These are phyloP conservation scores for Gypsophila paniculata DNA, from an alignment of 179 eudicot species.

Conservation along the genomic window DNA sequence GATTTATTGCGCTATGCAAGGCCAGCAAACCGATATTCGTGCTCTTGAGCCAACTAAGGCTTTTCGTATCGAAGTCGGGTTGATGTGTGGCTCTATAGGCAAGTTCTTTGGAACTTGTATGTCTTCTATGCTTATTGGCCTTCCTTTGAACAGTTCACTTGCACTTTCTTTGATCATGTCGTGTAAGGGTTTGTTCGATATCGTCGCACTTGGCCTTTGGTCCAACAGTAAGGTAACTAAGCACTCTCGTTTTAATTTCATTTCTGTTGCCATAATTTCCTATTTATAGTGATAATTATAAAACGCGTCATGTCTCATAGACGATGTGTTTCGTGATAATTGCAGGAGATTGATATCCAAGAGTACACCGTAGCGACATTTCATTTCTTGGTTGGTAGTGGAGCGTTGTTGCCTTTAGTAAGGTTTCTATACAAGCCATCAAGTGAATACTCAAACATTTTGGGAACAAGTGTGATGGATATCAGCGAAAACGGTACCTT, in stretches of 20 bases:
- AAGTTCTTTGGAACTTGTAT: constrained; percentile 16
- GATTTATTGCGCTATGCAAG: constrained; percentile 24
- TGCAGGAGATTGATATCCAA: constrained; percentile 13
- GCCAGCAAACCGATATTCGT: neutral
- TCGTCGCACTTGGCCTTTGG: constrained; percentile 15
- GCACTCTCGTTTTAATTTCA: neutral
- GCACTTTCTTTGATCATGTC: constrained; percentile 22
- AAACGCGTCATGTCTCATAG: too few relatives aligned
- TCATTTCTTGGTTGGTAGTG: constrained; percentile 14
- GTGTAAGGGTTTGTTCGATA: constrained; percentile 26
- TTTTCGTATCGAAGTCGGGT: neutral
- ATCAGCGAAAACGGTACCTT: constrained; percentile 10
- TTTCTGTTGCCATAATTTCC: too few relatives aligned
- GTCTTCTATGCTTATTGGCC: constrained; percentile 11
- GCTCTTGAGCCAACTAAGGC: neutral
- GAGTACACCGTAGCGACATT: constrained; percentile 22
- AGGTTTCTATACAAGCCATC: constrained; percentile 21
- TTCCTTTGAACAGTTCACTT: constrained; percentile 15
- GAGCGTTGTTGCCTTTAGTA: constrained; percentile 20
- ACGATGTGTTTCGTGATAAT: neutral
- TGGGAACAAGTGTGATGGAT: constrained; percentile 18
- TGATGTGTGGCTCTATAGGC: constrained; percentile 24
- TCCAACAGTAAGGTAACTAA: neutral
- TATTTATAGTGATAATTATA: too few relatives aligned
- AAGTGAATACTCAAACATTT: constrained; percentile 17